Conservation (phyloP, 23 red algal genomes). For the Chondrus crispus region DNA sequence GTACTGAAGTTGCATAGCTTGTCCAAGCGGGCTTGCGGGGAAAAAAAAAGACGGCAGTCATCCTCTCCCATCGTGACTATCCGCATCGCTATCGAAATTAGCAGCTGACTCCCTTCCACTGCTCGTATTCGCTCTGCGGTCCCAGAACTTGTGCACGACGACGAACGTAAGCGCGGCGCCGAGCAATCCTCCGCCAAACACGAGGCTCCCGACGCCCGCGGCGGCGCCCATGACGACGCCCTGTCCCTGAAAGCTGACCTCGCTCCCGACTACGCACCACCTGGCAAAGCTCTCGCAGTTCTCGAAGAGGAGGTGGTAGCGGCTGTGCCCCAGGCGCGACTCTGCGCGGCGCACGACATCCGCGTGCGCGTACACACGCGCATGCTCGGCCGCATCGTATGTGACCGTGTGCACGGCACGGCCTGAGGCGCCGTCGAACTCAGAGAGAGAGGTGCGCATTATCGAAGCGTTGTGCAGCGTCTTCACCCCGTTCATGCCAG, state of each 20-base stretch:
- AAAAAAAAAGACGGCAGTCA: too few relatives aligned
- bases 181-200: conserved; percentile 57
- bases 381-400: conserved; percentile 15
- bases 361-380: neutral
- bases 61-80: neutral
- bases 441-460: conserved; percentile 17
- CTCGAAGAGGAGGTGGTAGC: conserved; percentile 55
- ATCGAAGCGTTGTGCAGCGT: conserved; percentile 60
- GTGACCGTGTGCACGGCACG: conserved; percentile 31
- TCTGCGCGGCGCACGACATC: conserved; percentile 43
- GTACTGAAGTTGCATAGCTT: too few relatives aligned
- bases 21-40: too few relatives aligned
- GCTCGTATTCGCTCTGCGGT: neutral
- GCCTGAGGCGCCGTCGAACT: neutral
- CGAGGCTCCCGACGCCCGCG: conserved; percentile 18
- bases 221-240: conserved; percentile 38
- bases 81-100: too few relatives aligned
- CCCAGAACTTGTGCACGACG: conserved; percentile 45
- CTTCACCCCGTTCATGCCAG: conserved; percentile 73
- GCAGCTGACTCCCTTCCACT: too few relatives aligned
- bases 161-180: conserved; percentile 43
- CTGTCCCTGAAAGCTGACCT: conserved; percentile 29
- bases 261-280: conserved; percentile 52
- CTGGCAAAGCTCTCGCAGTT: conserved; percentile 78
- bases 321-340: conserved; percentile 24